Conservation (phyloP, 2,329 filamentous ascomycete genomes). For the Fusarium abutilonis region DNA sequence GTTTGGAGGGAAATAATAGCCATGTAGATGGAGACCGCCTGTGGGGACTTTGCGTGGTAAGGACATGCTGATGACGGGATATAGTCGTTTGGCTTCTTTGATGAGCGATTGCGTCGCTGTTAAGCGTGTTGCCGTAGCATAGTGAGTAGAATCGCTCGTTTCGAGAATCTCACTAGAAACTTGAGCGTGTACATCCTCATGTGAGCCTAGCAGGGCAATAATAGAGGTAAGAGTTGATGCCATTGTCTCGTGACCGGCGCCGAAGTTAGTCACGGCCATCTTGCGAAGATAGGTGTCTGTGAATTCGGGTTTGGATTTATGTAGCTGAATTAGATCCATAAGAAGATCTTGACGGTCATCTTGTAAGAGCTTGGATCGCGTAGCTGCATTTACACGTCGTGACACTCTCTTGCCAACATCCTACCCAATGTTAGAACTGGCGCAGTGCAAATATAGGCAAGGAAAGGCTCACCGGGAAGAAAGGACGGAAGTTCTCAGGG, state of each 20-base stretch:
- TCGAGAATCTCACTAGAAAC: constrained; percentile 50
- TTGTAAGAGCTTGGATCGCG: constrained; percentile 44
- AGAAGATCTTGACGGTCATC: constrained; percentile 55
- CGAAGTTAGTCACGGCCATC: constrained; percentile 65
- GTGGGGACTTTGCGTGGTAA: constrained; percentile 58
- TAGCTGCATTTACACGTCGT: constrained; percentile 48
- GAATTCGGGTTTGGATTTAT: constrained; percentile 58
- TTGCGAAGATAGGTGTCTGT: constrained; percentile 59
- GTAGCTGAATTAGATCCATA: constrained; percentile 58
- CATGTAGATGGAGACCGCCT: constrained; percentile 52
- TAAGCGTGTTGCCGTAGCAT: constrained; percentile 41
- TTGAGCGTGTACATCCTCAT: constrained; percentile 47
- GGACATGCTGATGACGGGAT: constrained; percentile 63
- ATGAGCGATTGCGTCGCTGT: constrained; percentile 57
- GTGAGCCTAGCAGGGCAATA: constrained; percentile 58
- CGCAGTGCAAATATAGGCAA: accelerated
- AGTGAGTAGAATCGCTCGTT: constrained; percentile 23
- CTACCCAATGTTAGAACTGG: constrained; percentile 32
- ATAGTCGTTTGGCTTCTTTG: constrained; percentile 61
- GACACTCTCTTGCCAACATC: constrained; percentile 50
- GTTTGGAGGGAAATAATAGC: constrained; percentile 54
- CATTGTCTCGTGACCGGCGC: constrained; percentile 65
- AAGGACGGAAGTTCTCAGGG: constrained; percentile 56
- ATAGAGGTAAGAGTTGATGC: constrained; percentile 62
- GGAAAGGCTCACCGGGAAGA: constrained; percentile 57